Base-by-base conservation (phyloP, 257 asterid species). In the Fraxinus anomala region DNA sequence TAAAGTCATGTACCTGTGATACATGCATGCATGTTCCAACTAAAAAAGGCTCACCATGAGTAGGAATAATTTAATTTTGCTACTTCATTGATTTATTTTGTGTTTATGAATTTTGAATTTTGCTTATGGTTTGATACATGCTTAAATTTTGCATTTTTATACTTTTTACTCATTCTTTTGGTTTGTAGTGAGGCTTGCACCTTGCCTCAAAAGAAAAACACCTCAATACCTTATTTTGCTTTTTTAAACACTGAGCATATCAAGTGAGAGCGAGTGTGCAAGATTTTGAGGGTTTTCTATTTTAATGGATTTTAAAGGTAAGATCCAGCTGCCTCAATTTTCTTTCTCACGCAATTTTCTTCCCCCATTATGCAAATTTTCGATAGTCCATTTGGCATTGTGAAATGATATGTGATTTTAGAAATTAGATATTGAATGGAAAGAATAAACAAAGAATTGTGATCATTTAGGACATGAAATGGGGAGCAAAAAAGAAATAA, bases 401-500 rank as follows among this genome's bases (percentile, higher is more conserved):
- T 47, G 24, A 54, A 16, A 33, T 26, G 42, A 30, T 49, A n/a
- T 51, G 40, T 10, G 4, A 73, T 42, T 33, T 33, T 3, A 51
- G 39, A 42, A 11, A 56, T 36, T 56, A 10, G 14, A 59, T n/a
- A 63, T 63, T 26, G 33, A 63, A 63, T 63, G 34, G 69, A 10
- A 63, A 63, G 19, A 26, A 63, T 24, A 63, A 24, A 0, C 5
- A 63, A 63, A 63, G 69, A 24, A 63, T 7, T 63, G 19, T 51
- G 76, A 70, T 59, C 77, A 79, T 77, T 75, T 73, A 89, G 93
- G 79, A 54, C 75, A 73, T 73, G 88, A 91, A 76, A 83, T 82
- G 83, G 89, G 26, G 70, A 77, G 80, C 84, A 85, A 82, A 76
- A 84, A 70, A 30, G 83, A 73, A 59, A 80, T 68, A 44, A 77